Conservation (phyloP, 371 early-diverging fungal genomes). For the Batrachochytrium dendrobatidis region DNA sequence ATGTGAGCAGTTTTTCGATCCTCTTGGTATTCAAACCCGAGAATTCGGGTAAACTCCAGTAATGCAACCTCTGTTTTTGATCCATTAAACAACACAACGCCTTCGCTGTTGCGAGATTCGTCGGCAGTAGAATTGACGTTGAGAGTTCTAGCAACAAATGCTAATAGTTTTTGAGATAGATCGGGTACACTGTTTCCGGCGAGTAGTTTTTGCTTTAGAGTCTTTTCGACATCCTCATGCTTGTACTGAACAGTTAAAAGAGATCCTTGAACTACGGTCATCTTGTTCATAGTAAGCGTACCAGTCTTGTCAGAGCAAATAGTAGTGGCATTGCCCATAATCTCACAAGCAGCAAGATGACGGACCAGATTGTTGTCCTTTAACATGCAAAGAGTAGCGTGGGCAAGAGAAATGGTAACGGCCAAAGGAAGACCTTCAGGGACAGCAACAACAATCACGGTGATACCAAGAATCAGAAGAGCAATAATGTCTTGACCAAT, state of each 20-base stretch:
- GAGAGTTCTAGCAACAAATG: constrained; percentile 20
- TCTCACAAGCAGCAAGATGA: constrained; percentile 91
- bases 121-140: constrained; percentile 84
- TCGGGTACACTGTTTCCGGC: constrained; percentile 2
- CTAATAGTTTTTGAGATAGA: constrained; percentile 7
- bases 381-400: constrained; percentile 83
- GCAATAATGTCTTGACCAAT: constrained; percentile 53
- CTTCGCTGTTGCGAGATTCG: constrained; percentile 40
- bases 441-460: constrained; percentile 92
- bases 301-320: constrained; percentile 98
- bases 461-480: constrained; percentile 52
- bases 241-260: too few species aligned
- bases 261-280: not conserved
- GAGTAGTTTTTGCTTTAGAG: too few species aligned
- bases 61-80: constrained; percentile 84
- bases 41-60: constrained; percentile 53
- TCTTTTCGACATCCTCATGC: constrained; percentile 62
- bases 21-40: constrained; percentile 45
- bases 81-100: constrained; percentile 57
- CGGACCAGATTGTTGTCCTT: constrained; percentile 91
- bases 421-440: constrained; percentile 98
- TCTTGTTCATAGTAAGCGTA: constrained; percentile 85
- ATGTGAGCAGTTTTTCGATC: constrained; percentile 42
- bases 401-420: constrained; percentile 92
- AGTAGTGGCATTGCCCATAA: constrained; percentile 95